These are phyloP conservation scores for Colletotrichum zoysiae DNA, from an alignment of 2,329 filamentous ascomycete species.

Conservation along the genomic window DNA sequence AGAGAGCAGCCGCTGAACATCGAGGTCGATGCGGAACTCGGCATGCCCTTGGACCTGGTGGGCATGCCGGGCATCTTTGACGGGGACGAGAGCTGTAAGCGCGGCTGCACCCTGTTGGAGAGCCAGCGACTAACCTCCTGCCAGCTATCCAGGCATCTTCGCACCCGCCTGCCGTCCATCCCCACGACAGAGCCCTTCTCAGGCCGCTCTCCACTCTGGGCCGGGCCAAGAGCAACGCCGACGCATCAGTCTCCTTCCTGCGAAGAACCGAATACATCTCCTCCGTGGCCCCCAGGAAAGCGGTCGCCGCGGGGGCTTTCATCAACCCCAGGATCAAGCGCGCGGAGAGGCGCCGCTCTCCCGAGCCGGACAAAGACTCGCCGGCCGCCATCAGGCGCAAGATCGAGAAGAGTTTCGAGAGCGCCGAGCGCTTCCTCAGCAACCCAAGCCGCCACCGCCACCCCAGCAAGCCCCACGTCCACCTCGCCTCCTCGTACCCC, in stretches of 20 bases:
- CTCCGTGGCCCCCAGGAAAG: conserved; percentile 67
- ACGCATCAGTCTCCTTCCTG: conserved; percentile 89
- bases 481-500: conserved; percentile 70
- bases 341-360: conserved; percentile 63
- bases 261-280: conserved; percentile 97
- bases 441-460: conserved; percentile 68
- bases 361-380: conserved; percentile 70
- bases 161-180: conserved; percentile 78
- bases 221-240: conserved; percentile 78
- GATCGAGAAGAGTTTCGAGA: conserved; percentile 73
- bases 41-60: conserved; percentile 96
- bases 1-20: conserved; percentile 95
- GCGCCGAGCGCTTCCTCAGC: conserved; percentile 66
- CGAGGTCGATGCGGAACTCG: conserved; percentile 96
- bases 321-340: conserved; percentile 49
- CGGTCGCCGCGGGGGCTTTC: conserved; percentile 56
- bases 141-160: conserved; percentile 85
- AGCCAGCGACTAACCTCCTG: conserved; percentile 39
- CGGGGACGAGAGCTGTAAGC: conserved; percentile 90
- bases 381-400: conserved; percentile 76
- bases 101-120: conserved; percentile 11
- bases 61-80: conserved; percentile 96
- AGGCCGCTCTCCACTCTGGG: conserved; percentile 86
- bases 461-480: conserved; percentile 59
- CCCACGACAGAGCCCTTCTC: conserved; percentile 86